A percentile compares a stretch with the other conserved stretches of the same genome.
Evolutionary conservation across 805 yeast species (phyloP).

Genomic region (Lachancea sp.): DNA sequence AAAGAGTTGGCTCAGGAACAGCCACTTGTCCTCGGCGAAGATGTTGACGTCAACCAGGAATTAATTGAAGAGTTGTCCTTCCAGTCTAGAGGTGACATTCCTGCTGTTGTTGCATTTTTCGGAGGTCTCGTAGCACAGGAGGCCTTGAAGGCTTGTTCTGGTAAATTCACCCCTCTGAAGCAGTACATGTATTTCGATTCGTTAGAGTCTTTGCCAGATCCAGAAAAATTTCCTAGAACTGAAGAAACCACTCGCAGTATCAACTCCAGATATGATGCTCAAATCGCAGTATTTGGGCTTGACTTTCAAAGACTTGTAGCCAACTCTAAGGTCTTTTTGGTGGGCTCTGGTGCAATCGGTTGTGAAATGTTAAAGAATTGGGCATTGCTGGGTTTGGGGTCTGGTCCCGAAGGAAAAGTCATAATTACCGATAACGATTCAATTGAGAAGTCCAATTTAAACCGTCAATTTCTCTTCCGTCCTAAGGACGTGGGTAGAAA

Average conservation of each 20-base stretch:
- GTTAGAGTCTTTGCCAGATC: slow-evolving; percentile 76
- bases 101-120: slow-evolving; percentile 79
- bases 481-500: slow-evolving; percentile 88
- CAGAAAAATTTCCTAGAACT: slow-evolving; percentile 50
- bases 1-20: slow-evolving; percentile 50
- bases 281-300: slow-evolving; percentile 88
- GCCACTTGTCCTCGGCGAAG: slow-evolving; percentile 46
- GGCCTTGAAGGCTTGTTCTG: slow-evolving; percentile 89
- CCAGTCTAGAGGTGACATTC: slow-evolving; percentile 88
- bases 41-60: slow-evolving; percentile 49
- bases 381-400: slow-evolving; percentile 94
- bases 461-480: slow-evolving; percentile 93
- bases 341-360: slow-evolving; percentile 98
- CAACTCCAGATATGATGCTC: slow-evolving; percentile 85
- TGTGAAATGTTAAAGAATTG: slow-evolving; percentile 98
- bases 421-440: slow-evolving; percentile 88
- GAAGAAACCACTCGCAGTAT: slow-evolving; percentile 69
- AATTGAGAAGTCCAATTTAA: slow-evolving; percentile 91
- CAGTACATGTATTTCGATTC: slow-evolving; percentile 94
- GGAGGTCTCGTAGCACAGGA: slow-evolving; percentile 98
- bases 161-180: slow-evolving; percentile 88
- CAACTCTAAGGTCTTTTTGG: slow-evolving; percentile 79
- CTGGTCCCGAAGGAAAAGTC: slow-evolving; percentile 84
- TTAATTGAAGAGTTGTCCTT: slow-evolving; percentile 66
- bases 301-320: slow-evolving; percentile 67